A percentile compares a stretch with the other conserved stretches of the same genome.
These are phyloP conservation scores for Agroathelia rolfsii DNA, from an alignment of 1,284 basidiomycete genomes.

Conservation along the genomic window DNA sequence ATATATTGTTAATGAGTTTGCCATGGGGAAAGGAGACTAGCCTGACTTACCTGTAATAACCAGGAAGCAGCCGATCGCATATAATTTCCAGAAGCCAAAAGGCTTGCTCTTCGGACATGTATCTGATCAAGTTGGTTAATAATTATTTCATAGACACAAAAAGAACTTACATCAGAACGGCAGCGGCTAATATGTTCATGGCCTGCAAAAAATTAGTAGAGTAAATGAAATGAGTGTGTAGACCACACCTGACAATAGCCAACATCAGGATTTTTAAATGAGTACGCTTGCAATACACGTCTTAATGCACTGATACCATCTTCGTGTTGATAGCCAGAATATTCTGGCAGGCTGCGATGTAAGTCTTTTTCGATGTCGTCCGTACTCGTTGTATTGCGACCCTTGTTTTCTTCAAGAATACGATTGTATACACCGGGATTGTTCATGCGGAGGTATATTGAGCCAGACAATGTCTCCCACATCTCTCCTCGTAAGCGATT, in stretches of 20 bases:
- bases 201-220: constrained; percentile 45
- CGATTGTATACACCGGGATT: constrained; percentile 83
- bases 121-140: constrained; percentile 39
- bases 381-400: constrained; percentile 79
- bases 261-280: constrained; percentile 92
- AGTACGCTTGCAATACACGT: constrained; percentile 92
- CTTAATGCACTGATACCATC: constrained; percentile 80
- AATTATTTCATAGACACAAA: not conserved
- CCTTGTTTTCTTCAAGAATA: constrained; percentile 73
- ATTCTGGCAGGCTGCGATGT: constrained; percentile 90
- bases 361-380: constrained; percentile 99
- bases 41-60: constrained; percentile 81
- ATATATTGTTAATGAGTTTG: constrained; percentile 4
- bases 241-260: constrained; percentile 70
- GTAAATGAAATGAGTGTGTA: constrained; percentile 1
- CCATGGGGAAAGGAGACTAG: constrained; percentile 3
- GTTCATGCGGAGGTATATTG: constrained; percentile 82
- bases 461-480: constrained; percentile 97
- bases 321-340: constrained; percentile 86
- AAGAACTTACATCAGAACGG: constrained; percentile 71
- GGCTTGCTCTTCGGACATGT: constrained; percentile 98
- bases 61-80: constrained; percentile 90
- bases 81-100: constrained; percentile 97
- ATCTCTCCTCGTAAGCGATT: constrained; percentile 94
- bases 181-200: constrained; percentile 90